These are phyloP conservation scores for Kluyveromyces nonfermentans DNA, from an alignment of 805 yeast genomes.

Conservation along the genomic window DNA sequence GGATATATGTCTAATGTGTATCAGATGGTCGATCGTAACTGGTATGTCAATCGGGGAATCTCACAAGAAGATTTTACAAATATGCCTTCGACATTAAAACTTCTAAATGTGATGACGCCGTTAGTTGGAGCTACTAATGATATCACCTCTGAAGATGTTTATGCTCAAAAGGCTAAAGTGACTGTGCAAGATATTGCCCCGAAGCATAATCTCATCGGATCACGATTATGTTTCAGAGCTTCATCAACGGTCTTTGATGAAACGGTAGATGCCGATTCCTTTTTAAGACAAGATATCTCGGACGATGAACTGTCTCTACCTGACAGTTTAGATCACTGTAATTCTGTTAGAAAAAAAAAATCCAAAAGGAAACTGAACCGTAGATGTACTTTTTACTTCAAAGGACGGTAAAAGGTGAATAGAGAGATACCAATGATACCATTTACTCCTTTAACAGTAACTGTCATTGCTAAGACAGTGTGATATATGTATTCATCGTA, in stretches of 20 bases:
- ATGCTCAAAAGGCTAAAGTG: background rate
- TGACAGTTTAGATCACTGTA: constrained; percentile 2
- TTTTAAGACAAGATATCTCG: background rate
- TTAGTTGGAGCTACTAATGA: constrained; percentile 5
- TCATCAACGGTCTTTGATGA: constrained; percentile 1
- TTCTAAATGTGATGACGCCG: background rate
- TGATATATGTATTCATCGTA: too few species aligned
- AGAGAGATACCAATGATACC: background rate
- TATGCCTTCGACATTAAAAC: background rate
- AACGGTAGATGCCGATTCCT: background rate
- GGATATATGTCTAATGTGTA: constrained; percentile 23
- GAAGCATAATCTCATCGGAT: background rate
- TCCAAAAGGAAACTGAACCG: background rate
- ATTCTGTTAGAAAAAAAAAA: background rate
- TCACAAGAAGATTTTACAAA: background rate
- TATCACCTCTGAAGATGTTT: background rate
- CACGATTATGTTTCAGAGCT: background rate
- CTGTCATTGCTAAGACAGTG: too few species aligned
- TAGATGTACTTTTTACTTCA: background rate
- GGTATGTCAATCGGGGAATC: constrained; percentile 11
- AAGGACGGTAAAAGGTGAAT: background rate
- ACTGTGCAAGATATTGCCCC: background rate
- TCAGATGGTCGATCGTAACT: constrained; percentile 11
- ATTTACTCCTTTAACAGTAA: too few species aligned
- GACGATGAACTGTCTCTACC: background rate